phyloP scores from a whole-genome alignment of 306 rosid genomes.

The Dryas octopetala region DNA sequence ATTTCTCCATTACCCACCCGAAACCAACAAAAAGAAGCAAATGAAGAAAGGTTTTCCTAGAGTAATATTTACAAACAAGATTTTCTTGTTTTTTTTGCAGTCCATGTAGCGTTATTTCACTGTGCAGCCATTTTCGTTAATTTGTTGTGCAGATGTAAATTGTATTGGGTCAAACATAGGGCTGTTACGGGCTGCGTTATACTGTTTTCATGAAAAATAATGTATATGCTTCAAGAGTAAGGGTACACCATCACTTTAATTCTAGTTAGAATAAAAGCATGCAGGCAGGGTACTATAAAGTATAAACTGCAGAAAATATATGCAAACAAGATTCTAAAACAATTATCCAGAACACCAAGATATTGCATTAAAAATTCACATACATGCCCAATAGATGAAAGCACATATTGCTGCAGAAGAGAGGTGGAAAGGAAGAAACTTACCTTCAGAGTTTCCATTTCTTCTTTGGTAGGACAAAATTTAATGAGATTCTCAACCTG shows the following conservation, averaged over 20 bases:
- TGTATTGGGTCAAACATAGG: too few species aligned
- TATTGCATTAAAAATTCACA: neutral
- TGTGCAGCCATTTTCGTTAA: too few species aligned
- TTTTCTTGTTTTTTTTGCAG: too few species aligned
- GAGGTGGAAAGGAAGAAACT: neutral
- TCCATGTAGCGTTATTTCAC: too few species aligned
- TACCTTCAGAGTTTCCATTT: slow-evolving; percentile 92
- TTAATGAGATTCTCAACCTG: slow-evolving; percentile 96
- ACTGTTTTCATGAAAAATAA: too few species aligned
- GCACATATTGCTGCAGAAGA: neutral
- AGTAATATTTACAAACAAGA: too few species aligned
- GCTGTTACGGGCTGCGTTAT: too few species aligned
- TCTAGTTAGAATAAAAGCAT: neutral
- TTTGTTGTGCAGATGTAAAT: too few species aligned
- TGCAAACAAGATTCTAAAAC: neutral
- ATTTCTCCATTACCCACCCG: too few species aligned
- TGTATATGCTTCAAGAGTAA: neutral
- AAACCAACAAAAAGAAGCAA: too few species aligned
- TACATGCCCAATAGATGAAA: neutral
- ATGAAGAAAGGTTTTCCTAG: too few species aligned
- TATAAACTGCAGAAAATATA: neutral
- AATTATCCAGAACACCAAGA: neutral
- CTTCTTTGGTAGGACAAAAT: slow-evolving; percentile 95
- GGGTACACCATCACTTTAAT: neutral
- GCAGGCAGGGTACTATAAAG: neutral